Base-by-base conservation (phyloP, 257 asterid species). In the Paulownia fortunei region DNA sequence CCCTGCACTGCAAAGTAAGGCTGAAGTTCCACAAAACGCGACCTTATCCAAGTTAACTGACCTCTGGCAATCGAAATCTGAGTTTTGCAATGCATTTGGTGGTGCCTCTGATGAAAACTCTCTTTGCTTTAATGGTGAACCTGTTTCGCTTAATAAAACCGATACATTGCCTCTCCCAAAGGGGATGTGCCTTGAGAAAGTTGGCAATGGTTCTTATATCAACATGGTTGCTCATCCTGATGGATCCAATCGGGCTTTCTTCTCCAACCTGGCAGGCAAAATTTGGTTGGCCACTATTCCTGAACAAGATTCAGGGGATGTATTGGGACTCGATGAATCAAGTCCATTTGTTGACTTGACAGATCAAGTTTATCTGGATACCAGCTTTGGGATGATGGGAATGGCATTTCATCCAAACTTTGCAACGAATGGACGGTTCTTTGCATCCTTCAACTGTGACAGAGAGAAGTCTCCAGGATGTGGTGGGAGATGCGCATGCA, bases 181-280 rank as follows among this genome's bases (percentile, higher is more conserved):
- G 42, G 98, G 99, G 15, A 73, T 95, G 61, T 95, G 99, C 64
- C 88, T 95, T 3, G 99, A 95, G 89, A 95, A 89, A 77, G 23
- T 93, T 49, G 94, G 84, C 27, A 84, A 88, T 67, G 93, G 97
- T 41, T 80, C 98, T 47, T 95, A 88, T 74, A 86, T 93, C 74
- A 95, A 84, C 64, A 89, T 95, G 98, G 97, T 83, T 42, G 81
- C 97, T 76, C 99, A 95, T 82, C 99, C 99, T 0, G 97, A 95
- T 73, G 97, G 98, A 26, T 91, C 99, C 0, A 90, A 86, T 58
- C 91, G 91, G 0, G 99, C 93, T 5, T 95, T 95, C 81, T 91
- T 93, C 88, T 87, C 97, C 13, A 87, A n/a, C 82, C 92, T 83
- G 77, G 87, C 97, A 1, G 99, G 99, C 1, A 93, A 79, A 76